Evolutionary conservation across 106 monocot species (phyloP).

Genomic region (Ottelia alismoides): DNA sequence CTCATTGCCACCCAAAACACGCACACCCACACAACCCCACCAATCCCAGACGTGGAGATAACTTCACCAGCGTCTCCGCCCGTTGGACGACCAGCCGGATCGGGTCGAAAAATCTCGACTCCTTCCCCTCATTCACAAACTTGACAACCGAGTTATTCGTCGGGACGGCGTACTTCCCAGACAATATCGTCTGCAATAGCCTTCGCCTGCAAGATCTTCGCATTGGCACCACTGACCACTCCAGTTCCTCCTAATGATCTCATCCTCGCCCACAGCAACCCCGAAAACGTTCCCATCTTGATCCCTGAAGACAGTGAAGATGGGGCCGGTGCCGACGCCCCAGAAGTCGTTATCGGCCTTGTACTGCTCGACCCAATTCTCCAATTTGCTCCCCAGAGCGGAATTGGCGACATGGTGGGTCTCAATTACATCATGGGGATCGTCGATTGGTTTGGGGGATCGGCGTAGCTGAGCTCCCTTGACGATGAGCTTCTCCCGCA

Average conservation of each 20-base stretch:
- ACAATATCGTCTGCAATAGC: conserved; percentile 34
- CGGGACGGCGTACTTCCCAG: conserved; percentile 19
- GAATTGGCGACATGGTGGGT: no score
- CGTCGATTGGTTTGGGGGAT: no score
- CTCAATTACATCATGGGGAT: no score
- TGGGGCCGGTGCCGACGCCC: conserved; percentile 42
- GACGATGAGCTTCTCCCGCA: no score
- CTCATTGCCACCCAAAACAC: conserved; percentile 21
- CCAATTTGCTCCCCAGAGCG: conserved; percentile 36
- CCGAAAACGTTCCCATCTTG: conserved; percentile 25
- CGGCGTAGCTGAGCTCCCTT: no score
- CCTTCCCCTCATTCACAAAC: conserved; percentile 27
- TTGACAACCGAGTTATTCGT: conserved; percentile 35
- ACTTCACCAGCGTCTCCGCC: conserved; percentile 6
- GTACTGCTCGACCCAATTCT: conserved; percentile 40
- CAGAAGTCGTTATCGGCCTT: conserved; percentile 54
- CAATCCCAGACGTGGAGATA: conserved; percentile 21
- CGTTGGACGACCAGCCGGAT: conserved; percentile 1
- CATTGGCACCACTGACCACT: conserved; percentile 12
- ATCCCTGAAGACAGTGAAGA: conserved; percentile 40
- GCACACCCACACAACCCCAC: conserved; percentile 24
- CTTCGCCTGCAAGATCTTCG: conserved; percentile 31
- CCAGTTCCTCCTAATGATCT: conserved; percentile 31
- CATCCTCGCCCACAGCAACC: conserved; percentile 36
- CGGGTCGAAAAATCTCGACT: conserved; percentile 13